Conservation (phyloP, 345 rosid genomes). For the Clarkia xantiana region DNA sequence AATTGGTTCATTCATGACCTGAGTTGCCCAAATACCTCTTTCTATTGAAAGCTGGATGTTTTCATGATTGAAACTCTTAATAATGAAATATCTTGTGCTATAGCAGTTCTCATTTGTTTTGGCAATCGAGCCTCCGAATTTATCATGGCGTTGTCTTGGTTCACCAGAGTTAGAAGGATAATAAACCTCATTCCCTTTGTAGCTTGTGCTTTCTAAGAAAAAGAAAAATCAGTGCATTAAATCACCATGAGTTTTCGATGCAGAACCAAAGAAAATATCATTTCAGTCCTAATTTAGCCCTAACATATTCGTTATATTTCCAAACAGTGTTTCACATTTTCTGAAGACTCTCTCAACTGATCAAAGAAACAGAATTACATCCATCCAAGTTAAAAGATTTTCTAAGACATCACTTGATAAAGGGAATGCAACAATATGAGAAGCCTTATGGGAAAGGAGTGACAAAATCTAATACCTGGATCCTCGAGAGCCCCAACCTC, state of each 20-base stretch:
- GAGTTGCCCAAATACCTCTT: constrained; percentile 96
- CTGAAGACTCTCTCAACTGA: too few species aligned
- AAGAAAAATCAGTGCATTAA: constrained; percentile 9
- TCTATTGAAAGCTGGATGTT: constrained; percentile 67
- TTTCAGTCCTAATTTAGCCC: not conserved
- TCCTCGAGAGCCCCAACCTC: constrained; percentile 56
- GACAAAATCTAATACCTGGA: constrained; percentile 33
- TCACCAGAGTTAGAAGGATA: constrained; percentile 30
- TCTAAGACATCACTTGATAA: not conserved
- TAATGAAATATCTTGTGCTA: constrained; percentile 72
- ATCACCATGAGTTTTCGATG: constrained; percentile 1
- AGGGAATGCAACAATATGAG: not conserved
- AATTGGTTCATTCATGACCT: constrained; percentile 97
- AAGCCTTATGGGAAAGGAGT: not conserved
- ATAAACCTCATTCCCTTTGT: constrained; percentile 35
- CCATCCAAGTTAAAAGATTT: not conserved
- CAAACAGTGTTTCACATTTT: not conserved
- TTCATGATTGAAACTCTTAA: constrained; percentile 81
- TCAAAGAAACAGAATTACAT: too few species aligned
- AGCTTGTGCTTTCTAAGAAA: constrained; percentile 58
- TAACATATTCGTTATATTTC: not conserved
- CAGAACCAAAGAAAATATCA: not conserved
- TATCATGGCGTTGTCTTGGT: constrained; percentile 21
- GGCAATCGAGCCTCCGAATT: constrained; percentile 21
- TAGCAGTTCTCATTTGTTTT: constrained; percentile 30